These are phyloP conservation scores for Saccharomycopsis fodiens DNA, from an alignment of 805 yeast genomes.

Conservation along the genomic window DNA sequence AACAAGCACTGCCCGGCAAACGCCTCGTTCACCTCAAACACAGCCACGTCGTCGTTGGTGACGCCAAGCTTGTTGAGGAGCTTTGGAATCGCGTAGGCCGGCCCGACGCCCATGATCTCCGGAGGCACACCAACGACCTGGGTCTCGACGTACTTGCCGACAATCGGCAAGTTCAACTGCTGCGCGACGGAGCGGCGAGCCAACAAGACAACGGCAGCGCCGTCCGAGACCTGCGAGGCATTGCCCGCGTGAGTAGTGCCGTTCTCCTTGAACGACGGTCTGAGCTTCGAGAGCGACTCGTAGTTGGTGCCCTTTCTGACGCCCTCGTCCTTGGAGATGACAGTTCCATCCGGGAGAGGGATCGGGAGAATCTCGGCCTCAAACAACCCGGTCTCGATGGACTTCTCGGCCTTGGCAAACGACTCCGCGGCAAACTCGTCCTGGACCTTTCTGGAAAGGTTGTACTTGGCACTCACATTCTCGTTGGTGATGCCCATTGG, in stretches of 20 bases:
- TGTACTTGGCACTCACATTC: slow-evolving; percentile 68
- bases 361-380: slow-evolving; percentile 86
- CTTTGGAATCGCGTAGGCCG: slow-evolving; percentile 90
- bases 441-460: slow-evolving; percentile 61
- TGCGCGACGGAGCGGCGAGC: slow-evolving; percentile 84
- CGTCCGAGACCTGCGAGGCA: slow-evolving; percentile 93
- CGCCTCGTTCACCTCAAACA: slow-evolving; percentile 92
- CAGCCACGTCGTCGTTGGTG: slow-evolving; percentile 54
- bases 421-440: slow-evolving; percentile 88
- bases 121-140: slow-evolving; percentile 92
- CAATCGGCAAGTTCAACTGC: slow-evolving; percentile 56
- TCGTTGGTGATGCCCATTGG: slow-evolving; percentile 98
- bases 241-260: slow-evolving; percentile 95
- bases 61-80: slow-evolving; percentile 59
- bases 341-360: slow-evolving; percentile 39
- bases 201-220: slow-evolving; percentile 85
- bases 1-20: slow-evolving; percentile 92
- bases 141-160: slow-evolving; percentile 76
- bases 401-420: slow-evolving; percentile 74
- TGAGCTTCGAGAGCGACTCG: slow-evolving; percentile 61
- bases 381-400: slow-evolving; percentile 66
- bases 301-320: slow-evolving; percentile 84
- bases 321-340: slow-evolving; percentile 71
- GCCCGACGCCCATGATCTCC: slow-evolving; percentile 96
- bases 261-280: slow-evolving; percentile 78